Conservation (phyloP, 2,329 filamentous ascomycete species). For the Alternaria atra region DNA sequence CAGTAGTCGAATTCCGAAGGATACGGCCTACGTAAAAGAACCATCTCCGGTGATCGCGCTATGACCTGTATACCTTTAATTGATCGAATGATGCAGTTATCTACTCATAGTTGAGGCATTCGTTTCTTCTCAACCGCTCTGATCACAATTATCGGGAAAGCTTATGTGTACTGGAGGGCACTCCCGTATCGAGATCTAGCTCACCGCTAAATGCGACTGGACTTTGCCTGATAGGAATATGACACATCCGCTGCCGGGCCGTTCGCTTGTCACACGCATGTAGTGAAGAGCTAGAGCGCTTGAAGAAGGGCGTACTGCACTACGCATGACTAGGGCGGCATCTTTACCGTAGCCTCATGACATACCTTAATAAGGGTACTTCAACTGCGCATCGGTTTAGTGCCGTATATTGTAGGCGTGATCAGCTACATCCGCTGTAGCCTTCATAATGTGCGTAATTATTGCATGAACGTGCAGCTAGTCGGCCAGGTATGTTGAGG, state of each 20-base stretch:
- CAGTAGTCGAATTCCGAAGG: slow-evolving; percentile 15
- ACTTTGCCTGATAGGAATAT: slow-evolving; percentile 6
- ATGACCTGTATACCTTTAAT: slow-evolving; percentile 7
- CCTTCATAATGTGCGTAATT: slow-evolving; percentile 12
- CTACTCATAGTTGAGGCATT: slow-evolving; percentile 8
- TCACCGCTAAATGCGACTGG: slow-evolving; percentile 16
- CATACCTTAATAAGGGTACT: slow-evolving; percentile 13
- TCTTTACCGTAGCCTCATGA: slow-evolving; percentile 18
- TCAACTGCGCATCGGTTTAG: slow-evolving; percentile 19
- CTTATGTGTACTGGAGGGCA: slow-evolving; percentile 2
- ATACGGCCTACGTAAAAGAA: slow-evolving; percentile 24
- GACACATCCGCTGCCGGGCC: slow-evolving; percentile 15
- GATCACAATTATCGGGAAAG: neutral
- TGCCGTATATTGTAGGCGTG: slow-evolving; percentile 8
- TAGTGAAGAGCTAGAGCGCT: slow-evolving; percentile 13
- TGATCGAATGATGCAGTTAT: slow-evolving; percentile 14
- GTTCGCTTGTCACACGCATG: slow-evolving; percentile 18
- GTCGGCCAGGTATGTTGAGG: slow-evolving; percentile 11
- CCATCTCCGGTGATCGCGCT: slow-evolving; percentile 19
- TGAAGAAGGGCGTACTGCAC: slow-evolving; percentile 15
- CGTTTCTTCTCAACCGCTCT: neutral
- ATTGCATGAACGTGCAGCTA: slow-evolving; percentile 22
- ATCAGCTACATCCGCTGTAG: slow-evolving; percentile 14
- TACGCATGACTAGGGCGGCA: slow-evolving; percentile 18
- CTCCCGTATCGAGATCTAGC: slow-evolving; percentile 10